Evolutionary conservation across 768 basidiomycete genomes (phyloP), one percentile per base, ranked within the genome.

Genomic region (Trametes cingulata): DNA sequence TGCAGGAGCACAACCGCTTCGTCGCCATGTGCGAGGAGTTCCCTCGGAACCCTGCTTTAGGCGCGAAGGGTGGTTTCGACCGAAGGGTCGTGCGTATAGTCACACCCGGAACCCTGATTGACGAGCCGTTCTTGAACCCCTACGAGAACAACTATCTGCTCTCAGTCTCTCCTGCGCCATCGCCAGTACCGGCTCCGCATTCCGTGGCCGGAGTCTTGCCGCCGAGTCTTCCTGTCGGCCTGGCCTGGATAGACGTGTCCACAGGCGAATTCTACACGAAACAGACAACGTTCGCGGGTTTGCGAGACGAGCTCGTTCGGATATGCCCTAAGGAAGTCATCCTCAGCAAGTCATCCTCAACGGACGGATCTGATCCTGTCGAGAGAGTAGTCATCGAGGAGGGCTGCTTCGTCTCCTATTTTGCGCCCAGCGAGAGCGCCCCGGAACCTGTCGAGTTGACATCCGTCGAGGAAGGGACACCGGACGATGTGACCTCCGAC

Each of bases 11-110:
- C 62, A 86, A 85, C 48, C 86, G 86, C 22, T 94, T 91, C 65
- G 94, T 97, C 13, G 95, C 96, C 33, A 80, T 97, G 74, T 95
- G 95, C 69, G 95, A 98, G 72, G 95, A 98, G 72, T 95, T 92
- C 71, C 85, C 83, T 47, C 79, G 78, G 6, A 72, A 76, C 49
- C 71, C 76, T 8, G 66, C 72, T 2, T 55, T 73, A 1, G 85
- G 85, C 10, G 75, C 76, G 43, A 86, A 84, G 65, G 81, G 80
- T 35, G 77, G 77, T 42, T 91, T 92, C 62, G 87, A 92, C 40
- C 80, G 95, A 71, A 86, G 89, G 20, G 92, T 98, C 25, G 85
- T 84, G 43, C 86, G 95, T 40, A 84, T 97, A 52, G 84, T 97
- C 63, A 96, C 95, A 3, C 95, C 95, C 6, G 95, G 95, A 29